A percentile compares a stretch with the other conserved stretches of the same genome.
These are phyloP conservation scores for Vitis rupestris DNA, from an alignment of 164 flowering plant genomes.

Conservation along the genomic window DNA sequence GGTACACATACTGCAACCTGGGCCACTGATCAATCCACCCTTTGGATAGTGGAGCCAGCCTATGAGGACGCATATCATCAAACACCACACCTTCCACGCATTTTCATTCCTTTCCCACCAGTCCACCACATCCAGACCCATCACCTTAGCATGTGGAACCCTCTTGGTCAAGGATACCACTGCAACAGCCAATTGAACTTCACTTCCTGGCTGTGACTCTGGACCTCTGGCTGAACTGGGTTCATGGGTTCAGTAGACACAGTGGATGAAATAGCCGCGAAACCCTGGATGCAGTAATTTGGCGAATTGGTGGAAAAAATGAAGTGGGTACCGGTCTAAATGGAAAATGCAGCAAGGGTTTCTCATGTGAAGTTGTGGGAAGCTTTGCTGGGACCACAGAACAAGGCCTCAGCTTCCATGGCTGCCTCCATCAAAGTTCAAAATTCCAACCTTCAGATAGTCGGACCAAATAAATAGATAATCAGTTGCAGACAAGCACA, in stretches of 20 bases:
- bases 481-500: too few relatives aligned
- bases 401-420: slow-evolving; percentile 34
- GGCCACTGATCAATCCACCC: slow-evolving; percentile 66
- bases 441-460: too few relatives aligned
- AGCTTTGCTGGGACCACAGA: slow-evolving; percentile 13
- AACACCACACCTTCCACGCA: slow-evolving; percentile 48
- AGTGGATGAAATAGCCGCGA: slow-evolving; percentile 20
- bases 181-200: slow-evolving; percentile 53
- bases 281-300: slow-evolving; percentile 14
- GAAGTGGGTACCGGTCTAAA: slow-evolving; percentile 10
- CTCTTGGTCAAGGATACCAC: slow-evolving; percentile 64
- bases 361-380: slow-evolving; percentile 6
- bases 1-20: slow-evolving; percentile 64
- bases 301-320: slow-evolving; percentile 3
- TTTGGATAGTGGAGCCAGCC: slow-evolving; percentile 63
- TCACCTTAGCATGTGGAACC: slow-evolving; percentile 47
- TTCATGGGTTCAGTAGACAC: slow-evolving; percentile 18
- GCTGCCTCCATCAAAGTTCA: too few relatives aligned
- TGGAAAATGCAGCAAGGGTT: slow-evolving; percentile 15
- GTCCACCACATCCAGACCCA: slow-evolving; percentile 57
- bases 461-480: too few relatives aligned
- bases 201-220: slow-evolving; percentile 19
- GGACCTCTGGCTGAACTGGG: slow-evolving; percentile 24
- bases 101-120: slow-evolving; percentile 60
- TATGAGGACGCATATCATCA: slow-evolving; percentile 56